Evolutionary conservation across 2,329 filamentous ascomycete genomes (phyloP).

Genomic region (Hypoxylon sp.): DNA sequence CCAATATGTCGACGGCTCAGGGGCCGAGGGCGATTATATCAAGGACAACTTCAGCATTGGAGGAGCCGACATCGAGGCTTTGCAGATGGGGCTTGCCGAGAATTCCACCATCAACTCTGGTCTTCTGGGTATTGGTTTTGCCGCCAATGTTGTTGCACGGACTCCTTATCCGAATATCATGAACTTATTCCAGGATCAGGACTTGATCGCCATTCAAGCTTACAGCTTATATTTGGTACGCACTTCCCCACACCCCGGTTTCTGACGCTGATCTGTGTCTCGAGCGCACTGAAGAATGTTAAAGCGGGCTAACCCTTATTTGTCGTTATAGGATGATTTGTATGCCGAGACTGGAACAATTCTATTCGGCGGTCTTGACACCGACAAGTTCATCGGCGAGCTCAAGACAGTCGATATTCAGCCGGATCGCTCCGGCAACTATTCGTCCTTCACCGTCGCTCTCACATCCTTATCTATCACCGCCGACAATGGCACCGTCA

Average conservation of each 20-base stretch:
- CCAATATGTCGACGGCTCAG: constrained; percentile 71
- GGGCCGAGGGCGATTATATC: constrained; percentile 70
- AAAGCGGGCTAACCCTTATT: constrained; percentile 51
- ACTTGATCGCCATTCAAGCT: constrained; percentile 72
- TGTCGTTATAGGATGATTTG: constrained; percentile 58
- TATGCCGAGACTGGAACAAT: constrained; percentile 73
- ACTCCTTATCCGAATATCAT: constrained; percentile 71
- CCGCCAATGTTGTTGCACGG: constrained; percentile 63
- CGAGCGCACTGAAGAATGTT: constrained; percentile 2
- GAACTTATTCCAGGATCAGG: constrained; percentile 73
- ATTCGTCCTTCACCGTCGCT: constrained; percentile 59
- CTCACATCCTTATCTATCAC: constrained; percentile 59
- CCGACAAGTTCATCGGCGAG: constrained; percentile 73
- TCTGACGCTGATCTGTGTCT: not conserved
- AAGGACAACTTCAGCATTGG: constrained; percentile 69
- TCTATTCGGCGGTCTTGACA: constrained; percentile 79
- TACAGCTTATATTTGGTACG: constrained; percentile 77
- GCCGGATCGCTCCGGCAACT: constrained; percentile 58
- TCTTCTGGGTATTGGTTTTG: constrained; percentile 72
- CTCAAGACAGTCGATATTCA: constrained; percentile 71
- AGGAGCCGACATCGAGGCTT: constrained; percentile 62
- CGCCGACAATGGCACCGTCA: constrained; percentile 53
- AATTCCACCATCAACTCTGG: constrained; percentile 66
- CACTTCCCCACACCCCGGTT: constrained; percentile 1
- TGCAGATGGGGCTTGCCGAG: constrained; percentile 70